Percentiles rank a stretch among this genome's conserved stretches.
Evolutionary conservation across 2,329 filamentous ascomycete species (phyloP).

Genomic region (Meredithiella fracta): DNA sequence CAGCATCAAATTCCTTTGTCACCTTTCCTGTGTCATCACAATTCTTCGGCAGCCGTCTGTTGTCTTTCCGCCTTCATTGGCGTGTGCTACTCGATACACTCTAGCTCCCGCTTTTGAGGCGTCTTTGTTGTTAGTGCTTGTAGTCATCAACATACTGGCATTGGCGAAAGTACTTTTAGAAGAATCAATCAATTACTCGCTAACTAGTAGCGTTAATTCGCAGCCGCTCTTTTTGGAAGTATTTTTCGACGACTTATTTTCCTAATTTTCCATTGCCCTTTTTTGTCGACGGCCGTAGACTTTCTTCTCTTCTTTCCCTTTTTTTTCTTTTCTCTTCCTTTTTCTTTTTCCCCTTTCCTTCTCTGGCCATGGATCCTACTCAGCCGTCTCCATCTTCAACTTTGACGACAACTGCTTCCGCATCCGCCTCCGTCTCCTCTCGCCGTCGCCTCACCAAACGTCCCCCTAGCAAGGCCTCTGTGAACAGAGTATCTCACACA

Average conservation of each 20-base stretch:
- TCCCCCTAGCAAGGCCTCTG: conserved; percentile 26
- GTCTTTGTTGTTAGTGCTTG: not conserved
- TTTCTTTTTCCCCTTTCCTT: conserved; percentile 2
- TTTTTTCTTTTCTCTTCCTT: conserved; percentile 2
- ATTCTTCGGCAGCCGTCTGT: too few species aligned
- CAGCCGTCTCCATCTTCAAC: conserved; percentile 15
- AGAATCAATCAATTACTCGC: not conserved
- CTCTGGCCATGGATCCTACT: conserved; percentile 11
- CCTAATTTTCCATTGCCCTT: not conserved
- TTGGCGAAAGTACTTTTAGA: not conserved
- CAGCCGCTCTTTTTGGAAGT: not conserved
- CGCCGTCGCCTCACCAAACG: conserved; percentile 48
- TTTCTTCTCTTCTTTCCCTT: conserved; percentile 5
- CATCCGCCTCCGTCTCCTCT: conserved; percentile 28
- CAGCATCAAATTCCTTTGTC: too few species aligned
- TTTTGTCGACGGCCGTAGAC: not conserved
- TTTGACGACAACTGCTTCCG: conserved; percentile 25
- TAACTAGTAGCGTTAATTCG: not conserved
- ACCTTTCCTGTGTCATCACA: too few species aligned
- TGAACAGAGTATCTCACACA: conserved; percentile 13
- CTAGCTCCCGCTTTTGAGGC: too few species aligned
- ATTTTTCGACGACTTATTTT: not conserved
- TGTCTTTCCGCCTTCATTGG: too few species aligned
- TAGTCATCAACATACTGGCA: not conserved
- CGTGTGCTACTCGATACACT: too few species aligned